Conservation (phyloP, 768 basidiomycete species). For the Boletus vinaceobasis region DNA sequence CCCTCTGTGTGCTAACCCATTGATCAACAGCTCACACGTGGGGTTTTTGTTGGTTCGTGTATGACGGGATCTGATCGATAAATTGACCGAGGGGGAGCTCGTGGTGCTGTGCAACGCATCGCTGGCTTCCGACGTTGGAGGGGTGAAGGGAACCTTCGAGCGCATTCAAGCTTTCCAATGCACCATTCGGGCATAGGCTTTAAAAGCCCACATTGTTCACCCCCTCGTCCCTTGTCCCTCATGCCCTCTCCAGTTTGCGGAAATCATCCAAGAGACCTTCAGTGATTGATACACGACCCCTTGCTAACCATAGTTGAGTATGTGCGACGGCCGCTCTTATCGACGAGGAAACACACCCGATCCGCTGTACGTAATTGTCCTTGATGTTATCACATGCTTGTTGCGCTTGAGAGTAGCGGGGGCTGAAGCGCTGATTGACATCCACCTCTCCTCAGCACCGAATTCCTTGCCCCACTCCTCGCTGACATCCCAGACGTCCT, state of each 20-base stretch:
- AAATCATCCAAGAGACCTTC: not conserved
- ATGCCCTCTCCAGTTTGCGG: not conserved
- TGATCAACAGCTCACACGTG: not conserved
- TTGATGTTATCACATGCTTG: not conserved
- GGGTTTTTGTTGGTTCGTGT: not conserved
- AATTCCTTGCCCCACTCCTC: conserved; percentile 13
- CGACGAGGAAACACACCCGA: not conserved
- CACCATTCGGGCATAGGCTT: not conserved
- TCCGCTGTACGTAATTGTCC: conserved; percentile 7
- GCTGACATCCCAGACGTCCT: not conserved
- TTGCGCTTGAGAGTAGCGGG: not conserved
- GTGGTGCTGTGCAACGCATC: not conserved
- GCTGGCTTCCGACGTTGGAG: not conserved
- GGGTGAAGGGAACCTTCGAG: not conserved
- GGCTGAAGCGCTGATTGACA: not conserved
- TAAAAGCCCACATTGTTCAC: conserved; percentile 1
- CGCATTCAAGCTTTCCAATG: not conserved
- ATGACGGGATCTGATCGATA: not conserved
- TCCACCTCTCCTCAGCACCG: conserved; percentile 1
- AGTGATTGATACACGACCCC: not conserved
- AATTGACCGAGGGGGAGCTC: not conserved
- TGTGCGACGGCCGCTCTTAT: not conserved
- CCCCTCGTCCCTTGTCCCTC: not conserved
- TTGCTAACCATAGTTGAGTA: not conserved
- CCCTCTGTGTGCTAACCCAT: not conserved